A percentile compares a stretch with the other conserved stretches of the same genome.
These are phyloP conservation scores for Glebionis coronaria DNA, from an alignment of 129 eudicot genomes.

Conservation along the genomic window DNA sequence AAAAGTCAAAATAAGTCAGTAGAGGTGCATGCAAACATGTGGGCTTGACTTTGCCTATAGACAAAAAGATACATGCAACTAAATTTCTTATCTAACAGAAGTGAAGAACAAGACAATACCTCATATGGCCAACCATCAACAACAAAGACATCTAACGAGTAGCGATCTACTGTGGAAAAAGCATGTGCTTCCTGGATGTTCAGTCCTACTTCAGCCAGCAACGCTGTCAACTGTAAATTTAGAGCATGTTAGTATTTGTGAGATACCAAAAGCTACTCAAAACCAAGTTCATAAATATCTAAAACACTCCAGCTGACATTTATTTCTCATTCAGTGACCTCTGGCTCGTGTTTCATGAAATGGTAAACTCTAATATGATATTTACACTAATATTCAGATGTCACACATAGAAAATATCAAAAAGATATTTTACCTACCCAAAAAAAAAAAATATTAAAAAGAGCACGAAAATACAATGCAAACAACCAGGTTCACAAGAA, in stretches of 20 bases:
- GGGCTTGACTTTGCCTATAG: neutral
- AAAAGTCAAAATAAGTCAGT: neutral
- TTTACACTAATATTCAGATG: neutral
- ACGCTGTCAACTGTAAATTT: constrained; percentile 78
- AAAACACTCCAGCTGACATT: neutral
- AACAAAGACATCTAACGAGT: constrained; percentile 92
- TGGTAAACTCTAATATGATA: neutral
- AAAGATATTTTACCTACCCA: no score
- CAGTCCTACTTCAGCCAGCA: constrained; percentile 88
- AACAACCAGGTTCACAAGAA: neutral
- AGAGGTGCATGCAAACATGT: constrained; percentile 9
- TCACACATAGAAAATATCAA: neutral
- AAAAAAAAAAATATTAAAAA: neutral
- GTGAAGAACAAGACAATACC: constrained; percentile 37
- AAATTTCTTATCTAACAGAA: constrained; percentile 10
- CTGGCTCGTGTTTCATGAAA: neutral
- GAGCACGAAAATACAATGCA: neutral
- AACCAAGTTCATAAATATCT: neutral
- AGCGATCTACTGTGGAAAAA: constrained; percentile 96
- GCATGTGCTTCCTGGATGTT: constrained; percentile 99
- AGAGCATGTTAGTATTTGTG: constrained; percentile 1
- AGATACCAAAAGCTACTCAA: constrained; percentile 10
- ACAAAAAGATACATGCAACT: constrained; percentile 3
- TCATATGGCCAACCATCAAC: constrained; percentile 98
- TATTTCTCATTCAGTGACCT: no score